A percentile compares a stretch with the other conserved stretches of the same genome.
phyloP scores from a whole-genome alignment of 495 filamentous ascomycete species.

The Aspergillus indologenus region DNA sequence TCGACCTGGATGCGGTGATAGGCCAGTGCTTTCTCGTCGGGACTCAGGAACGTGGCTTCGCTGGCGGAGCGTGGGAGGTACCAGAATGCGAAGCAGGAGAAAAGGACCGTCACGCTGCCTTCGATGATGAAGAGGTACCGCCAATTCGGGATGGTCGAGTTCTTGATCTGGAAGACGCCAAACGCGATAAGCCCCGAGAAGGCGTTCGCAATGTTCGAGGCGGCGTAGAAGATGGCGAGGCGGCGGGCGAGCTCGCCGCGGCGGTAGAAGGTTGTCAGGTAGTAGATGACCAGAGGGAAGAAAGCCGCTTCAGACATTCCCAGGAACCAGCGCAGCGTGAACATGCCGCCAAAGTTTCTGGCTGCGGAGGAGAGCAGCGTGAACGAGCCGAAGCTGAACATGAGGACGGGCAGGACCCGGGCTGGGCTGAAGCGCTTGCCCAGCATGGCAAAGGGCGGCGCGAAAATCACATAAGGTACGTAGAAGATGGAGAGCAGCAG shows the following conservation, averaged over 20 bases:
- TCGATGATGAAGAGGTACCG: slow-evolving; percentile 78
- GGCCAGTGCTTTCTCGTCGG: slow-evolving; percentile 65
- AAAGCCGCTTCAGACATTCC: slow-evolving; percentile 73
- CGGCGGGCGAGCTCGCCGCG: slow-evolving; percentile 73
- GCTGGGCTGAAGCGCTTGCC: slow-evolving; percentile 66
- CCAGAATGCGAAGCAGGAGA: slow-evolving; percentile 64
- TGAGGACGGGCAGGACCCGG: slow-evolving; percentile 62
- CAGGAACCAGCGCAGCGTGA: slow-evolving; percentile 55
- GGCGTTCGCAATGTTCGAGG: slow-evolving; percentile 68
- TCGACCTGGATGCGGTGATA: slow-evolving; percentile 74
- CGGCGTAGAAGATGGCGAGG: slow-evolving; percentile 76
- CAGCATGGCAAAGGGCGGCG: slow-evolving; percentile 62
- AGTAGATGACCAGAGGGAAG: slow-evolving; percentile 66
- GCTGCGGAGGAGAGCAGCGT: slow-evolving; percentile 54
- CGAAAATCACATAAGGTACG: slow-evolving; percentile 71
- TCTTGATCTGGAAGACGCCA: slow-evolving; percentile 70
- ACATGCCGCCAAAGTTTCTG: slow-evolving; percentile 63
- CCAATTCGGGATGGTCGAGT: slow-evolving; percentile 55
- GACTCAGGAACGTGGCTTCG: slow-evolving; percentile 60
- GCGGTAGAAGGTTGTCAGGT: slow-evolving; percentile 65
- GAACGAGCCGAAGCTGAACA: slow-evolving; percentile 62
- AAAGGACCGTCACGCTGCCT: slow-evolving; percentile 59
- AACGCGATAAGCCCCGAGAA: slow-evolving; percentile 73
- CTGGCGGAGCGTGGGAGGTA: slow-evolving; percentile 66
- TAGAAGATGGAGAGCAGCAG: slow-evolving; percentile 71